Conservation (phyloP, 371 early-diverging fungal genomes). For the Apophysomyces elegans region DNA sequence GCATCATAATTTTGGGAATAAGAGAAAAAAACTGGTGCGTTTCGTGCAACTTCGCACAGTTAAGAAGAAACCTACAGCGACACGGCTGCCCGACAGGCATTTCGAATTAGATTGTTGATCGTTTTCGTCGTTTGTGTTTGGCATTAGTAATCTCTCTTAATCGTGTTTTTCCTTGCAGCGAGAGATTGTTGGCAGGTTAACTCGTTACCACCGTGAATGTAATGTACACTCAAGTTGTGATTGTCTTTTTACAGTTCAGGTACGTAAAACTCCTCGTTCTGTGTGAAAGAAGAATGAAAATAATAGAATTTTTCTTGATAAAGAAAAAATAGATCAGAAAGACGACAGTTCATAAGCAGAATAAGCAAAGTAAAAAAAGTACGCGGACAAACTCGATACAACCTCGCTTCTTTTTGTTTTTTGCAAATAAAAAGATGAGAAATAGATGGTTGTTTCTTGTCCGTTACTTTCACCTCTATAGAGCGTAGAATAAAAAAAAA, state of each 20-base stretch:
- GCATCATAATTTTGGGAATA: not conserved
- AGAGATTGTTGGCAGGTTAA: slow-evolving; percentile 15
- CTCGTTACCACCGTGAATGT: slow-evolving; percentile 17
- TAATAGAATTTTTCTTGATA: not conserved
- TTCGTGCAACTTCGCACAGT: slow-evolving; percentile 11
- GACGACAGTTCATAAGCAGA: too few species aligned
- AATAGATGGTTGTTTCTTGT: not conserved
- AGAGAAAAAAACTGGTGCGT: not conserved
- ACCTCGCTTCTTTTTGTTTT: not conserved
- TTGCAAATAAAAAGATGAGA: slow-evolving; percentile 12
- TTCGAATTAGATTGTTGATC: not conserved
- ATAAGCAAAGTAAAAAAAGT: not conserved
- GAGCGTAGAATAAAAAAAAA: slow-evolving; percentile 16
- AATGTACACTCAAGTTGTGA: slow-evolving; percentile 16
- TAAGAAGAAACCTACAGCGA: slow-evolving; percentile 5
- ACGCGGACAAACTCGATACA: slow-evolving; percentile 15
- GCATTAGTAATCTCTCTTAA: slow-evolving; percentile 9
- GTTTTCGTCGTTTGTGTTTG: slow-evolving; percentile 4
- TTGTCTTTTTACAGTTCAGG: slow-evolving; percentile 11
- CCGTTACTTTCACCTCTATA: slow-evolving; percentile 4
- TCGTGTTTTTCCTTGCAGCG: not conserved
- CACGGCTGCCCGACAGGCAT: slow-evolving; percentile 2
- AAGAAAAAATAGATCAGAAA: not conserved
- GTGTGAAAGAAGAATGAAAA: not conserved
- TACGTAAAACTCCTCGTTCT: slow-evolving; percentile 9